Evolutionary conservation across 2,329 filamentous ascomycete species (phyloP).

Genomic region (Apiospora arundinis): DNA sequence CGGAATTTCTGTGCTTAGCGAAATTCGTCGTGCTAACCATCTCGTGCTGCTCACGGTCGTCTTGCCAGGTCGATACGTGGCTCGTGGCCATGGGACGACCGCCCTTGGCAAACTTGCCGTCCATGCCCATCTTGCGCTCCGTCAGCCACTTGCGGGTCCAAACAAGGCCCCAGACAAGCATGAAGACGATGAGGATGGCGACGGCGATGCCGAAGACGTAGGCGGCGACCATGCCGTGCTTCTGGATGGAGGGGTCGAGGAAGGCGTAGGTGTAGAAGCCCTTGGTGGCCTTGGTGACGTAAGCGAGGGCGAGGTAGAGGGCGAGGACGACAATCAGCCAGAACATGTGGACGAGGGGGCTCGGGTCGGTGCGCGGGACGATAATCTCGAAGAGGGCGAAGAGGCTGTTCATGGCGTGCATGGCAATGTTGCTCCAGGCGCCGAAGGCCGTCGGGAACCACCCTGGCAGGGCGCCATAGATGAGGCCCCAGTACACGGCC

Average conservation of each 20-base stretch:
- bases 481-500: constrained; percentile 71
- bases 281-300: constrained; percentile 72
- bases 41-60: constrained; percentile 15
- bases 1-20: neutral
- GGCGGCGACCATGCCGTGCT: constrained; percentile 64
- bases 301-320: constrained; percentile 76
- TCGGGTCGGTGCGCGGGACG: constrained; percentile 67
- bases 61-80: neutral
- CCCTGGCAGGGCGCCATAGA: constrained; percentile 71
- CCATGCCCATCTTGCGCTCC: constrained; percentile 35
- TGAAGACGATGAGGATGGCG: constrained; percentile 51
- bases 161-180: constrained; percentile 47
- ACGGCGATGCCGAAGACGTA: constrained; percentile 61
- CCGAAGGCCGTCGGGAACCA: constrained; percentile 59
- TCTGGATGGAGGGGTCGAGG: constrained; percentile 64
- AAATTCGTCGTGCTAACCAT: constrained; percentile 13
- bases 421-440: constrained; percentile 71
- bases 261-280: constrained; percentile 81
- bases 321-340: constrained; percentile 74
- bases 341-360: constrained; percentile 67
- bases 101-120: constrained; percentile 34
- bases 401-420: constrained; percentile 75
- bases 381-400: constrained; percentile 80
- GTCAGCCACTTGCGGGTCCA: constrained; percentile 49
- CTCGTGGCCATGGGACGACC: neutral